Percentiles rank a stretch among this genome's conserved stretches.
Evolutionary conservation across 805 yeast species (phyloP).

Genomic region (Wickerhamia fluorescens): DNA sequence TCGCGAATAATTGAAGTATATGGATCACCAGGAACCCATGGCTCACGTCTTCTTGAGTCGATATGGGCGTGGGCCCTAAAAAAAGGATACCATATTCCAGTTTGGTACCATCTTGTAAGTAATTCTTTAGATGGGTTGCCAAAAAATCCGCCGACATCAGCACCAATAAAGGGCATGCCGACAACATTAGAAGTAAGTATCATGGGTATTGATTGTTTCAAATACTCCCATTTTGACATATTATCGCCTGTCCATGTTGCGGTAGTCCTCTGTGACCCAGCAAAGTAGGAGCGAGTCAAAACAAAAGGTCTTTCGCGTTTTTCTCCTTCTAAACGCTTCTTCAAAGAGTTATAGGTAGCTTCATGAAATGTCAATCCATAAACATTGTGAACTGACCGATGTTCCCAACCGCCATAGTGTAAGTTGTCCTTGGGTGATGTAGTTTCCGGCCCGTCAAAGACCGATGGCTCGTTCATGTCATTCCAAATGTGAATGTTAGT

Average conservation of each 20-base stretch:
- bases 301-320: conserved; percentile 71
- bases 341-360: conserved; percentile 65
- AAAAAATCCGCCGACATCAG: conserved; percentile 96
- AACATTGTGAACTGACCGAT: conserved; percentile 83
- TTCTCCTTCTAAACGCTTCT: conserved; percentile 38
- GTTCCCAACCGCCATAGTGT: conserved; percentile 80
- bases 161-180: conserved; percentile 90
- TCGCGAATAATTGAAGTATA: conserved; percentile 58
- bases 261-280: conserved; percentile 87
- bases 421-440: conserved; percentile 75
- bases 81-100: conserved; percentile 94
- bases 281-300: conserved; percentile 75
- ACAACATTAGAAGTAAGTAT: conserved; percentile 69
- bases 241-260: conserved; percentile 99
- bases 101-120: conserved; percentile 88
- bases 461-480: conserved; percentile 97
- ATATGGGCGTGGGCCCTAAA: conserved; percentile 96
- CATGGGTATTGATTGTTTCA: conserved; percentile 81
- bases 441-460: conserved; percentile 93
- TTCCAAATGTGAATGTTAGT: conserved; percentile 85
- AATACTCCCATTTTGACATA: conserved; percentile 85
- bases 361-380: conserved; percentile 78
- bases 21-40: conserved; percentile 79
- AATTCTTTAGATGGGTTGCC: conserved; percentile 82
- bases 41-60: conserved; percentile 88